Base-by-base conservation (phyloP, 352 stramenopile species). In the Phytophthora hibernalis region DNA sequence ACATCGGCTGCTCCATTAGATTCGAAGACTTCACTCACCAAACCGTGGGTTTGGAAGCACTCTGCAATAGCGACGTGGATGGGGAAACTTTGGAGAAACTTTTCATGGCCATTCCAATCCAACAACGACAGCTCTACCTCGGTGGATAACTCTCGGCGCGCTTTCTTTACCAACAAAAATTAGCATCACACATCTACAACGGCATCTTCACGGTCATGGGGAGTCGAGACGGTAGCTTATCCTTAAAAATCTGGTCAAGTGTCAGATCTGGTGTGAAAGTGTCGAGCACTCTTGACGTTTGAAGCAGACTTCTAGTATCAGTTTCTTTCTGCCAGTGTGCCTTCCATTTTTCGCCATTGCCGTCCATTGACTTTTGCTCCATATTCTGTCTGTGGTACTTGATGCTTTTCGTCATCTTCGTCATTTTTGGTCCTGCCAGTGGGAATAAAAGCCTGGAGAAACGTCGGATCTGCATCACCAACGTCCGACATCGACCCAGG, bases 181-280 rank as follows among this genome's bases (percentile, higher is more conserved):
- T n/a, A 13, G 43, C 11, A 62, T 66, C 24, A 93, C 37, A 93
- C 85, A 26, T 93, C 81, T 11, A 91, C 85, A 5, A 90, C 81
- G 11, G 83, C 82, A 76, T 90, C 78, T 76, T 91, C 83, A 16
- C 78, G 72, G 44, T 83, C 82, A 42, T 91, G 83, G 33, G 80
- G 5, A 91, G 68, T 40, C 85, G 73, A 20, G 85, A 93, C 16
- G 76, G 77, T 33, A 93, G 63, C 53, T 90, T 91, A 35, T 91
- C 82, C 21, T 91, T 92, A 54, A 93, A 93, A 54, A 91, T 79
- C 51, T 92, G 74, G 21, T 89, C 76, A 21, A 93, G 61, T 5
- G 75, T 77, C 43, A 92, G 31, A 47, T 77, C 61, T 35, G 61
- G 28, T 12, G 72, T 59, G 47, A 83, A 65, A n/a, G 67, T 48